These are phyloP conservation scores for Cryptococcus deneoformans DNA, from an alignment of 1,284 basidiomycete genomes.

Conservation along the genomic window DNA sequence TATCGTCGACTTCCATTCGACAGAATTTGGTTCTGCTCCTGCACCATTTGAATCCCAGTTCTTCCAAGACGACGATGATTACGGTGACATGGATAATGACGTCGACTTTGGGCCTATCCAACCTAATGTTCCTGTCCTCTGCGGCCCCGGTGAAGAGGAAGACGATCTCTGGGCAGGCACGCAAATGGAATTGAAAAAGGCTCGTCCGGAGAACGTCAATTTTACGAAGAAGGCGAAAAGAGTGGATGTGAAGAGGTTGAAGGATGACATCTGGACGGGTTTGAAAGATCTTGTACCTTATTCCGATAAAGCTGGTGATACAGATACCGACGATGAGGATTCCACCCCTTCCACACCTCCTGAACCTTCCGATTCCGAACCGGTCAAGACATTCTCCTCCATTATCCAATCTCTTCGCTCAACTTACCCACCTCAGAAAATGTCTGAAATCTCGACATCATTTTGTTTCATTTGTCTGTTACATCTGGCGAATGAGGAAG, in stretches of 20 bases:
- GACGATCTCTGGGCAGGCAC: constrained; percentile 81
- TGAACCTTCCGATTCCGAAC: constrained; percentile 49
- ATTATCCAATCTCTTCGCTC: constrained; percentile 79
- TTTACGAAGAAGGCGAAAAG: constrained; percentile 95
- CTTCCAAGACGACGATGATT: constrained; percentile 90
- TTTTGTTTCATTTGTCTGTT: constrained; percentile 99
- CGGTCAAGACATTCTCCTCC: constrained; percentile 68
- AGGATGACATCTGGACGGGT: constrained; percentile 97
- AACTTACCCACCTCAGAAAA: constrained; percentile 86
- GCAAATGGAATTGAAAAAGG: constrained; percentile 67
- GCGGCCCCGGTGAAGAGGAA: constrained; percentile 59
- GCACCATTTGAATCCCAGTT: constrained; percentile 93
- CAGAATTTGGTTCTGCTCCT: constrained; percentile 53
- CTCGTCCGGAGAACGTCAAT: constrained; percentile 85
- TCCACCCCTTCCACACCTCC: constrained; percentile 48
- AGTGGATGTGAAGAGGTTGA: constrained; percentile 93
- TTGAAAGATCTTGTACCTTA: constrained; percentile 65
- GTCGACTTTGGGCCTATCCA: constrained; percentile 33
- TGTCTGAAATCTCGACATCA: constrained; percentile 97
- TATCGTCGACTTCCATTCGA: neutral
- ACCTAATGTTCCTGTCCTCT: neutral
- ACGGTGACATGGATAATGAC: constrained; percentile 52
- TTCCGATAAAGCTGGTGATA: neutral
- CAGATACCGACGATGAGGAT: neutral
- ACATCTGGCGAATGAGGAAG: constrained; percentile 94